phyloP scores from a whole-genome alignment of 805 yeast species.

The Starmerella apicola region DNA sequence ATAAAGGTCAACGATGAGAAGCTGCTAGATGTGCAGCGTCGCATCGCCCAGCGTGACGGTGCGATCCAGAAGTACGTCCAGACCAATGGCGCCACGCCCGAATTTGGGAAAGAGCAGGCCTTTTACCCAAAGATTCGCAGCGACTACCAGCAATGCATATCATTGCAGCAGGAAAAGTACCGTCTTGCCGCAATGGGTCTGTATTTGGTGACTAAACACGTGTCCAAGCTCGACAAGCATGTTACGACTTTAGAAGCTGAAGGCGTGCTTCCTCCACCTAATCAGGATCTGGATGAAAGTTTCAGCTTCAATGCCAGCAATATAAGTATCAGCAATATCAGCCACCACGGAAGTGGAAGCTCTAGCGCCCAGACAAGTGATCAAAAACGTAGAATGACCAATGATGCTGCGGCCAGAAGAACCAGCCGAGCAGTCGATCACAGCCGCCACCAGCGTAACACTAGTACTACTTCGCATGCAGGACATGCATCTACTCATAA shows the following conservation, averaged over 20 bases:
- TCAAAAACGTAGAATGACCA: constrained; percentile 4
- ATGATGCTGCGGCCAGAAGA: constrained; percentile 5
- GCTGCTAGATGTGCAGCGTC: constrained; percentile 51
- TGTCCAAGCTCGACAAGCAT: constrained; percentile 59
- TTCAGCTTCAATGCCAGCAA: constrained; percentile 1
- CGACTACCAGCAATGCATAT: constrained; percentile 47
- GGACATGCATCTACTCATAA: not conserved
- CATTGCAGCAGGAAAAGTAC: constrained; percentile 65
- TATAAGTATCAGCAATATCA: too few species aligned
- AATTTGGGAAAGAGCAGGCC: constrained; percentile 69
- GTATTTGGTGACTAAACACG: constrained; percentile 62
- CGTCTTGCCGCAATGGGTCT: constrained; percentile 73
- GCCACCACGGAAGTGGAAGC: too few species aligned
- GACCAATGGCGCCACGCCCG: constrained; percentile 67
- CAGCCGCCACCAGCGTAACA: too few species aligned
- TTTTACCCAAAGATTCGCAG: constrained; percentile 53
- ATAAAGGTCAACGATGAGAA: constrained; percentile 55
- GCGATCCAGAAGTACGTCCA: constrained; percentile 72
- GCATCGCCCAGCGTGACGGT: constrained; percentile 59
- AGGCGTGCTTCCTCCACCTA: constrained; percentile 51
- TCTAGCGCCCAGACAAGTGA: constrained; percentile 14
- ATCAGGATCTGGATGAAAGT: constrained; percentile 14
- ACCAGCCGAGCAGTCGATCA: constrained; percentile 6
- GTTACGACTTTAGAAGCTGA: constrained; percentile 61
- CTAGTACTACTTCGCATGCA: too few species aligned